Base-by-base conservation (phyloP, 1,284 basidiomycete genomes). In the Cryptococcus amylolentus region DNA sequence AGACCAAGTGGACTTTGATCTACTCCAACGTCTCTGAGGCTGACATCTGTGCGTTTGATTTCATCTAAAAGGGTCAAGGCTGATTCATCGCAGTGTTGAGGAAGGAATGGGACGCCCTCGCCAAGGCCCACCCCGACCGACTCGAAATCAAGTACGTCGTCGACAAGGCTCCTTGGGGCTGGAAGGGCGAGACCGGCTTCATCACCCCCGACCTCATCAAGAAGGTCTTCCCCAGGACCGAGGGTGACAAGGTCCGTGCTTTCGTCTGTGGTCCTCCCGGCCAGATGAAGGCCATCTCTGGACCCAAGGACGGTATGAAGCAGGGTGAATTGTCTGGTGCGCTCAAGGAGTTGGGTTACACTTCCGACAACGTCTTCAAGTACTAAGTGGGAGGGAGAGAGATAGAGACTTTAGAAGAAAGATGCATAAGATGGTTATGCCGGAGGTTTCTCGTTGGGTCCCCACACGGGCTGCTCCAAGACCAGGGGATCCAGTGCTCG, bases 221-320 rank as follows among this genome's bases (percentile, higher is more conserved):
- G 78, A 80, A 88, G 69, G 80, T 91, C 74, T 81, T 88, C 23
- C 79, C 91, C 10, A 60, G 63, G 42, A 84, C 88, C 57, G 76
- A 86, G 48, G 86, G 83, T 5, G 84, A 89, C 59, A 94, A 92
- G 79, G 81, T 91, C 70, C 93, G 92, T 80, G 80, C 95, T 52
- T 91, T 93, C 73, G 80, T 97, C 37, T 97, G 94, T 71, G 92
- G 89, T 83, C 91, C 92, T n/a, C 91, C 92, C 40, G 84, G 83
- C 8, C 91, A 95, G 75, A 86, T 95, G 35, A 82, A 81, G 35
- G 83, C 89, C 1, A 67, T 96, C 60, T 84, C 89, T 51, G 81
- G 81, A 35, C 65, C 73, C 48, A 81, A 81, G 69, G 76, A 78
- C 47, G 62, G 91, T 55, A 82, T 81, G 70, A 85, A 90, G 76